These are phyloP conservation scores for Trypanosoma cruzi DNA, from an alignment of 208 protist genomes.

Conservation along the genomic window DNA sequence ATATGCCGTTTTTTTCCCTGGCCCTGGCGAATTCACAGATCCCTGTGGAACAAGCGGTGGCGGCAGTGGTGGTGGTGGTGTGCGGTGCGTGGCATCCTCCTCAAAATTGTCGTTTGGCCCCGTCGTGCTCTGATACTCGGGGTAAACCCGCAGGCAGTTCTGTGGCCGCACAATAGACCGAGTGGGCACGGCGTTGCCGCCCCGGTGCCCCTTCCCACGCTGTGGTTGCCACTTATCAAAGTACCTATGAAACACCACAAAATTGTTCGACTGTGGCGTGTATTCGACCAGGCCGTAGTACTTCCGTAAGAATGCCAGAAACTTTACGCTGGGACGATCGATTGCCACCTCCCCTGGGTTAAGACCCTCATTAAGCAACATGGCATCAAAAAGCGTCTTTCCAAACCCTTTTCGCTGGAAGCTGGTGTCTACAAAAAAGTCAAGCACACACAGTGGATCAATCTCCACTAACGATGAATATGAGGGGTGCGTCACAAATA, in stretches of 20 bases:
- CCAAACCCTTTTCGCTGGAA: slow-evolving; percentile 89
- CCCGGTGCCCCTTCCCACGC: not conserved
- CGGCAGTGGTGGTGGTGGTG: not conserved
- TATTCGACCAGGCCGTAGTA: slow-evolving; percentile 83
- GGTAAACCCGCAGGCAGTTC: not conserved
- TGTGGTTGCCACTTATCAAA: slow-evolving; percentile 51
- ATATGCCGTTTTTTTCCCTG: slow-evolving; percentile 18
- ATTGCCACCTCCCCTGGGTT: slow-evolving; percentile 79
- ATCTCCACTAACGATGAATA: slow-evolving; percentile 81
- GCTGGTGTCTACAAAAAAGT: slow-evolving; percentile 93
- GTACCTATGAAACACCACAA: slow-evolving; percentile 92
- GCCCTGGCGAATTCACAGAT: not conserved
- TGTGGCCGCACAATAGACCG: not conserved
- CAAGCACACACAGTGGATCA: slow-evolving; percentile 90
- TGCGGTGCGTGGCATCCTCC: not conserved
- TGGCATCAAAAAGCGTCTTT: slow-evolving; percentile 71
- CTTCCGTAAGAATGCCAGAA: slow-evolving; percentile 86
- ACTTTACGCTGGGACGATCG: slow-evolving; percentile 92
- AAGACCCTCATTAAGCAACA: slow-evolving; percentile 49
- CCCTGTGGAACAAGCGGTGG: not conserved
- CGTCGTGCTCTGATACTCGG: not conserved
- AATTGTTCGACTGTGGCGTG: slow-evolving; percentile 92
- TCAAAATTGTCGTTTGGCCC: not conserved
- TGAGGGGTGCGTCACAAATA: slow-evolving; percentile 79
- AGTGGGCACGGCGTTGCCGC: not conserved